Conservation (phyloP, 768 basidiomycete species). For the Crassisporium funariophilum region DNA sequence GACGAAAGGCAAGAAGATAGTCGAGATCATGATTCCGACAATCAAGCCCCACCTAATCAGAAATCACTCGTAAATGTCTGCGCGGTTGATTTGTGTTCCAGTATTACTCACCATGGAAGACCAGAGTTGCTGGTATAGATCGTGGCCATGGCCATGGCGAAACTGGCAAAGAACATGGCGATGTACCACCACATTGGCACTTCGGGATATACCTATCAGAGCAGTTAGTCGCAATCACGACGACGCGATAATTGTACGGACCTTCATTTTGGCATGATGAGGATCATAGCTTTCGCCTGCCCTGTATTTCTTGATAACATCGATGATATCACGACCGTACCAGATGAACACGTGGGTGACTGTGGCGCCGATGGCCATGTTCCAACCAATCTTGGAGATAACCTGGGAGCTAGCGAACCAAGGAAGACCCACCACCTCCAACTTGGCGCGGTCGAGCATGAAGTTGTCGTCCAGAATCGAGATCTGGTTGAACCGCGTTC, state of each 20-base stretch:
- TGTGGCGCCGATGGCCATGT: conserved; percentile 46
- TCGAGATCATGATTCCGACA: conserved; percentile 53
- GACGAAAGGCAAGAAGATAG: conserved; percentile 52
- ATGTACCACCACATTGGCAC: conserved; percentile 58
- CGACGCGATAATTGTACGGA: too few relatives aligned
- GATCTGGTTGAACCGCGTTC: conserved; percentile 52
- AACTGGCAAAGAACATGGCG: conserved; percentile 41
- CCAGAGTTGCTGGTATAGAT: conserved; percentile 56
- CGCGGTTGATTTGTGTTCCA: too few relatives aligned
- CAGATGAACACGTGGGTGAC: conserved; percentile 54
- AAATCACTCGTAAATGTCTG: neutral
- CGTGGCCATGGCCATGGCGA: conserved; percentile 55
- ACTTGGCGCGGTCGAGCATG: conserved; percentile 47
- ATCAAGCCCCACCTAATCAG: conserved; percentile 54
- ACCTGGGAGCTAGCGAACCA: conserved; percentile 50
- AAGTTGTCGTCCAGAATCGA: conserved; percentile 54
- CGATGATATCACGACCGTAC: conserved; percentile 51
- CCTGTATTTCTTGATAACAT: conserved; percentile 41
- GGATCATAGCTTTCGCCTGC: conserved; percentile 46
- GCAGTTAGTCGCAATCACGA: too few relatives aligned
- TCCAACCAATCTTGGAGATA: conserved; percentile 39
- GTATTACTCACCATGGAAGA: conserved; percentile 58
- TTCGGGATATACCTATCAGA: conserved; percentile 33
- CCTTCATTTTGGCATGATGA: conserved; percentile 60
- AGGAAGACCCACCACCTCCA: conserved; percentile 43